phyloP scores from a whole-genome alignment of 345 rosid species.

The Toxicodendron radicans region DNA sequence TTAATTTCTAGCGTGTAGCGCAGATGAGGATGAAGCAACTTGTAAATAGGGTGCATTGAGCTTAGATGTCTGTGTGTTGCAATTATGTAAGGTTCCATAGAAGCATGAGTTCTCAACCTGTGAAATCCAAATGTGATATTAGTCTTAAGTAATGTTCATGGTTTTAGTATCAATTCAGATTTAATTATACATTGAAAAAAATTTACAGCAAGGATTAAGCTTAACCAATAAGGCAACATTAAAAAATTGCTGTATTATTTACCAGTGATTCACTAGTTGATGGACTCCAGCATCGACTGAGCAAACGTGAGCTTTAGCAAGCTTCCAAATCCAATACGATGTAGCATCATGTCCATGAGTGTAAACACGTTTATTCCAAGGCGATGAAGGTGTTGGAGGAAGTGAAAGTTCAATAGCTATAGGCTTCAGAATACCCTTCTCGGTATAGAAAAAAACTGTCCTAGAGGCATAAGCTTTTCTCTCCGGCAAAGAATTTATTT shows the following conservation, averaged over 20 bases:
- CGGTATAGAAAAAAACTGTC: conserved; percentile 61
- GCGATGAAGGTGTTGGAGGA: conserved; percentile 56
- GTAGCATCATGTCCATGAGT: conserved; percentile 86
- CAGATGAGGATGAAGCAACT: conserved; percentile 86
- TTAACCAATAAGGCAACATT: not conserved
- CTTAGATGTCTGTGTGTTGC: conserved; percentile 89
- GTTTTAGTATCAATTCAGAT: not conserved
- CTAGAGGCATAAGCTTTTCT: conserved; percentile 85
- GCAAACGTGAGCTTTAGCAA: conserved; percentile 92
- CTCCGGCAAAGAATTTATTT: conserved; percentile 71
- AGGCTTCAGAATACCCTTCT: conserved; percentile 52
- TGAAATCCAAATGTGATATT: conserved; percentile 1
- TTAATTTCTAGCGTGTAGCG: conserved; percentile 92
- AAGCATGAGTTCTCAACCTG: conserved; percentile 94
- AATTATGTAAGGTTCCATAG: conserved; percentile 87
- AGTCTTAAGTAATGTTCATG: not conserved
- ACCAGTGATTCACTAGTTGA: conserved; percentile 96
- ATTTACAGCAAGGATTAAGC: not conserved
- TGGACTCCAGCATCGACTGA: conserved; percentile 89
- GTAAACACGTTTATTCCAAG: conserved; percentile 53
- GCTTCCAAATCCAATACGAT: conserved; percentile 89
- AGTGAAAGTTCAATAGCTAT: conserved; percentile 86
- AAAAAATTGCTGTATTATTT: conserved; percentile 10
- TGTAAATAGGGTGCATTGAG: conserved; percentile 82
- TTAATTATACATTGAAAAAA: not conserved